Base-by-base conservation (phyloP, 2,329 filamentous ascomycete genomes). In the Aureobasidium leucospermi region DNA sequence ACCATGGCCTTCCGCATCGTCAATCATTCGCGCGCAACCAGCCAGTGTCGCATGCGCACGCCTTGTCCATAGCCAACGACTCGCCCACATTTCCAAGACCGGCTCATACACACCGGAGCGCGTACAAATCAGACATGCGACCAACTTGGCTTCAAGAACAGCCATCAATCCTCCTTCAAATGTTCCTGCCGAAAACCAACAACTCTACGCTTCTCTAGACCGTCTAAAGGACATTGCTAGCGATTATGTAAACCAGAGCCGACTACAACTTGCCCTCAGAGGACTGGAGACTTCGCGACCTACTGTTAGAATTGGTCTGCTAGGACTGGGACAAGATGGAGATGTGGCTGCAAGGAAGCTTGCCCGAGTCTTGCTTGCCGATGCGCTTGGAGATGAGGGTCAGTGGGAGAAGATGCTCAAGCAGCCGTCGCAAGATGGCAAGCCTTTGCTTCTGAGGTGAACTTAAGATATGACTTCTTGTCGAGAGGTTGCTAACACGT, bases 251-350 rank as follows among this genome's bases (percentile, higher is more conserved):
- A 87, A 87, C 67, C 78, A 86, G n/a, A 84, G 87, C 32, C 79
- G 86, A 59, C 70, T 92, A 47, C 86, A 89, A 71, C 80, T 93
- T 65, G 88, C 88, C 11, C 74, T 90, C 23, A 80, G 84, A 63
- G 85, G 87, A 23, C 68, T 86, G 63, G 82, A 83, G 66, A 78
- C 75, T 28, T 74, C 79, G 48, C 72, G 75, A 62, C 78, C 81
- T 2, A 75, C 82, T 9, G 76, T 83, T 46, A 73, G 84, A 52
- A 72, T 86, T 65, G 83, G 82, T 47, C 75, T 82, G 78, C 69
- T 69, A 51, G 69, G 69, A n/a, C 43, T 70, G 15, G 65, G 66
- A 23, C 55, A 36, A 1, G 65, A 67, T 42, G 67, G 68, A n/a
- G 62, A 79, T 62, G 68, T 71, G 16, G 81, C 80, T 11, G 85